Evolutionary conservation across 176 grass and related monocot genomes (phyloP).

Genomic region (Paspalum notatum): DNA sequence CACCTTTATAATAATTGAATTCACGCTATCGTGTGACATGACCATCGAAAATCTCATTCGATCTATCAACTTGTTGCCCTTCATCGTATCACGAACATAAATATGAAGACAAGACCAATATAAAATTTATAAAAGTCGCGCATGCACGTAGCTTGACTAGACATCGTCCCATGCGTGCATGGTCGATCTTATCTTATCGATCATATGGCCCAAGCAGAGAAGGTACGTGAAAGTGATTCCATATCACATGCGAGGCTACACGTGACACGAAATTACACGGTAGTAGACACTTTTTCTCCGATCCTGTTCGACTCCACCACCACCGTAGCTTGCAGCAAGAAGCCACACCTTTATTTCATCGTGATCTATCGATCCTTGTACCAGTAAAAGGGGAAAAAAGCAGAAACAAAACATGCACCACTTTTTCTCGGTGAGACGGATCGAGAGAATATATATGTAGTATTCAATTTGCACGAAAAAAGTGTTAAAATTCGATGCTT

Average conservation of each 20-base stretch:
- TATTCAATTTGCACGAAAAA: slow-evolving; percentile 16
- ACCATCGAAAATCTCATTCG: no score
- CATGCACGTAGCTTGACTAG: not conserved
- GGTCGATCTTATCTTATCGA: not conserved
- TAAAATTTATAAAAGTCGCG: no score
- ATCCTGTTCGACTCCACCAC: not conserved
- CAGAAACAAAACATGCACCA: not conserved
- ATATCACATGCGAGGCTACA: slow-evolving; percentile 24
- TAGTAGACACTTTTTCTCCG: not conserved
- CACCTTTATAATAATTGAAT: no score
- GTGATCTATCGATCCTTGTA: not conserved
- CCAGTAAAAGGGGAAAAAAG: not conserved
- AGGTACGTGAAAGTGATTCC: slow-evolving; percentile 25
- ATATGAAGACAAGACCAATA: no score
- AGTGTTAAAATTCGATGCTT: slow-evolving; percentile 36
- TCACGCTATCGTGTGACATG: no score
- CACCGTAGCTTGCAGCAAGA: not conserved
- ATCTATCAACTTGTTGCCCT: no score
- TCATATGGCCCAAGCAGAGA: not conserved
- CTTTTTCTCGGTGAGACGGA: not conserved
- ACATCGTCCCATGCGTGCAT: not conserved
- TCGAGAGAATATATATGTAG: not conserved
- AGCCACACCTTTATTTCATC: slow-evolving; percentile 30
- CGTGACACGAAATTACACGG: slow-evolving; percentile 33
- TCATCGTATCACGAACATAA: no score